phyloP scores from a whole-genome alignment of 352 stramenopile genomes.

The Elongisporangium prolatum region DNA sequence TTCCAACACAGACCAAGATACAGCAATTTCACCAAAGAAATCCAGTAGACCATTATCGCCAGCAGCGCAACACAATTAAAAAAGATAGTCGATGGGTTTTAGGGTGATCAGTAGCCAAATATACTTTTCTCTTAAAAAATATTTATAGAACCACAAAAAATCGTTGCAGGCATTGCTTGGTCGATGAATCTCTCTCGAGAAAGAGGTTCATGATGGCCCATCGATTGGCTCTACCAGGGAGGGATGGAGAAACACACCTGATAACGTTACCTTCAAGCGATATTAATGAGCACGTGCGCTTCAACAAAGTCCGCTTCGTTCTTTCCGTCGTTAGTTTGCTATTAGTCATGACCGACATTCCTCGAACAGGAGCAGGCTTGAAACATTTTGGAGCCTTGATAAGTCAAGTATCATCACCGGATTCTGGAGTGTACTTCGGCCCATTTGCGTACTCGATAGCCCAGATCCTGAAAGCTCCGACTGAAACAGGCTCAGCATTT shows the following conservation, averaged over 20 bases:
- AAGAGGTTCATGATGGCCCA: background rate
- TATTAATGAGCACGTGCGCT: slow-evolving; percentile 1
- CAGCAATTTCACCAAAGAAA: background rate
- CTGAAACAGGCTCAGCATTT: background rate
- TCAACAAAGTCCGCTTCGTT: slow-evolving; percentile 3
- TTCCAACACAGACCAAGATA: background rate
- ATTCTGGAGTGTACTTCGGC: slow-evolving; percentile 17
- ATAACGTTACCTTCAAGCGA: slow-evolving; percentile 2
- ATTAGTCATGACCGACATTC: slow-evolving; percentile 23
- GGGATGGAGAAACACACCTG: background rate
- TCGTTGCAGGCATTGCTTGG: background rate
- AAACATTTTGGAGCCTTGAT: slow-evolving; percentile 8
- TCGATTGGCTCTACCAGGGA: background rate
- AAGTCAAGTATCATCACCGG: slow-evolving; percentile 6
- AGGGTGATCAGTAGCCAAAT: background rate
- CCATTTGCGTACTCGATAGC: slow-evolving; percentile 27
- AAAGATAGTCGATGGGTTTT: background rate
- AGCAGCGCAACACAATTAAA: background rate
- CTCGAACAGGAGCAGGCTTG: slow-evolving; percentile 24
- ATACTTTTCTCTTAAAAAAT: background rate
- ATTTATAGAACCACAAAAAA: background rate
- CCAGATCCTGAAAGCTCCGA: slow-evolving; percentile 11
- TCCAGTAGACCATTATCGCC: background rate
- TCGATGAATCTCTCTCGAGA: background rate
- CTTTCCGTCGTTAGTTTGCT: slow-evolving; percentile 6